These are phyloP conservation scores for Globisporangium cederbergense DNA, from an alignment of 352 stramenopile species.

Conservation along the genomic window DNA sequence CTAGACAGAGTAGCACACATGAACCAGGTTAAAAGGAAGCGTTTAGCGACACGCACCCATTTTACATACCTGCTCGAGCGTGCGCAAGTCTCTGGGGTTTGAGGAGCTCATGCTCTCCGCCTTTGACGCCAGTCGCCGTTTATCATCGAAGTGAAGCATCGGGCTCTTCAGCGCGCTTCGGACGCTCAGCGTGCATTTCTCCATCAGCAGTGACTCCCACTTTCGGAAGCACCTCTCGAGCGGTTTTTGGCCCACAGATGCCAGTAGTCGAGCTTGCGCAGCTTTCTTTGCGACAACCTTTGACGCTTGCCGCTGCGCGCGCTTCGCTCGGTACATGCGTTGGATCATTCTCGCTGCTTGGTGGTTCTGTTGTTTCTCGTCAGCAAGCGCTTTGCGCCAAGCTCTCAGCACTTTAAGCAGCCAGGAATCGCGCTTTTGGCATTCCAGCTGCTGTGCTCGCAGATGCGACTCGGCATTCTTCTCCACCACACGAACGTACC, in stretches of 20 bases:
- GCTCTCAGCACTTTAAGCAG: constrained; percentile 22
- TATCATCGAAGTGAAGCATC: constrained; percentile 11
- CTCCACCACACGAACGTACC: constrained; percentile 38
- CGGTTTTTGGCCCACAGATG: constrained; percentile 44
- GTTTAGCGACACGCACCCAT: background rate
- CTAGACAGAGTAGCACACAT: constrained; percentile 15
- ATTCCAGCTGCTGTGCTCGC: constrained; percentile 11
- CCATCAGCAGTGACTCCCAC: constrained; percentile 50
- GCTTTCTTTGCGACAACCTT: constrained; percentile 47
- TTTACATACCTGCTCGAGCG: constrained; percentile 52
- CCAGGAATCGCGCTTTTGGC: constrained; percentile 16
- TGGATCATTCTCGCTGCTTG: constrained; percentile 44
- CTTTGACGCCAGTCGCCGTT: constrained; percentile 16
- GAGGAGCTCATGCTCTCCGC: constrained; percentile 12
- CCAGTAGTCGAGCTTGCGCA: constrained; percentile 40
- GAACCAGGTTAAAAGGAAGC: background rate
- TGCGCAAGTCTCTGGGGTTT: constrained; percentile 13
- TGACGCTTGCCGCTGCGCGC: constrained; percentile 38
- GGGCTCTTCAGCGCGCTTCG: constrained; percentile 24
- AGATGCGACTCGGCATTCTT: constrained; percentile 22
- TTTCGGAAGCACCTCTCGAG: constrained; percentile 54
- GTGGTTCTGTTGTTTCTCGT: constrained; percentile 18
- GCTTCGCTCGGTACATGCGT: constrained; percentile 36
- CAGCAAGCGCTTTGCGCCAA: constrained; percentile 21
- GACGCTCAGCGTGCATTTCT: constrained; percentile 43